Conservation (phyloP, 352 stramenopile genomes). For the Phytopythium mirpurense region DNA sequence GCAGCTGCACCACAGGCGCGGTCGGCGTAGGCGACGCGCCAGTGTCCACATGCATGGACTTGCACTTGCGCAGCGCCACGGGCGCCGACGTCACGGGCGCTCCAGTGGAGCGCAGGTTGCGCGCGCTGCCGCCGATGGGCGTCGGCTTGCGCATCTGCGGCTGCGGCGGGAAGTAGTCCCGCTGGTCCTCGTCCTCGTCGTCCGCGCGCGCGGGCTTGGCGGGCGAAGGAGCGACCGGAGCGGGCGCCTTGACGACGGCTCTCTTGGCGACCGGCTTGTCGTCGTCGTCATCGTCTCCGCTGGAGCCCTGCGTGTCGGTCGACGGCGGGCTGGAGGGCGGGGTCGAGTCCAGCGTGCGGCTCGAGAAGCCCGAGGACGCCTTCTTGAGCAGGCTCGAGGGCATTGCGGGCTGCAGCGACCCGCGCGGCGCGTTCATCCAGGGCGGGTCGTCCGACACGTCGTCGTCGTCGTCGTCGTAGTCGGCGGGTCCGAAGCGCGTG, state of each 20-base stretch:
- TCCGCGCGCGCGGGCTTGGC: conserved; percentile 4
- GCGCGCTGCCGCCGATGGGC: conserved; percentile 5
- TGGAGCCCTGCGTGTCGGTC: conserved; percentile 14
- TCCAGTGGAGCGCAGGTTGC: conserved; percentile 9
- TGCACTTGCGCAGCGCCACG: conserved; percentile 26
- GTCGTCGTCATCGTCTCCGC: conserved; percentile 25
- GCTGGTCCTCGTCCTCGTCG: conserved; percentile 8
- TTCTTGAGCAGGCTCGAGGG: conserved; percentile 62
- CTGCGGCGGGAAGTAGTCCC: conserved; percentile 23
- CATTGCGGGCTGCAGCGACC: conserved; percentile 49
- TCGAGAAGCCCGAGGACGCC: conserved; percentile 25
- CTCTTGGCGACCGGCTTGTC: conserved; percentile 22
- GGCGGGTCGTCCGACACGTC: conserved; percentile 61
- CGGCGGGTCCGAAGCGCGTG: conserved; percentile 10
- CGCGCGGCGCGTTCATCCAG: conserved; percentile 63
- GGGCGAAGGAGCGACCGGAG: background rate
- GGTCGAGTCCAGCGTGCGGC: conserved; percentile 19
- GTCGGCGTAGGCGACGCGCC: conserved; percentile 17
- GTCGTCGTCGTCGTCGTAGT: conserved; percentile 43
- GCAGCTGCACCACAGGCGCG: conserved; percentile 18
- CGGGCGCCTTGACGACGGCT: conserved; percentile 1
- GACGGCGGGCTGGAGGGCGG: conserved; percentile 23
- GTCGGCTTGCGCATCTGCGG: conserved; percentile 9
- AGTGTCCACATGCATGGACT: conserved; percentile 28
- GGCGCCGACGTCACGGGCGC: conserved; percentile 5